Percentiles rank a stretch among this genome's conserved stretches.
These are phyloP conservation scores for Aureobasidium vineae DNA, from an alignment of 2,329 filamentous ascomycete genomes.

Conservation along the genomic window DNA sequence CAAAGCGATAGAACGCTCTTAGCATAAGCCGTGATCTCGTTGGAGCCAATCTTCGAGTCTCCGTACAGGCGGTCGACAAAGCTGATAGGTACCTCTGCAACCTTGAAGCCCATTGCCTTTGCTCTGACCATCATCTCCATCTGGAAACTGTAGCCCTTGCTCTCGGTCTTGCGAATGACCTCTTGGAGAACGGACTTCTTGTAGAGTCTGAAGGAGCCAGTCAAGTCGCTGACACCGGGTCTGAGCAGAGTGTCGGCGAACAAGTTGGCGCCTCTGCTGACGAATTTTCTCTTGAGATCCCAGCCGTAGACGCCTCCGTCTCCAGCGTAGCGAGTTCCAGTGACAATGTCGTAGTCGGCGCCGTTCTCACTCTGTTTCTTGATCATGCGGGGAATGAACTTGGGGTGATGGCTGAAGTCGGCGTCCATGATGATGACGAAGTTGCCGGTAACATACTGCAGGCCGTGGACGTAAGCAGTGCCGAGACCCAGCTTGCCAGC, in stretches of 20 bases:
- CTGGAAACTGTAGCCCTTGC: conserved; percentile 98
- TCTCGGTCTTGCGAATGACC: conserved; percentile 86
- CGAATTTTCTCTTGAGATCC: conserved; percentile 79
- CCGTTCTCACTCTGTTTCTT: conserved; percentile 70
- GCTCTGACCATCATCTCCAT: conserved; percentile 99
- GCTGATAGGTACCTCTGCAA: conserved; percentile 92
- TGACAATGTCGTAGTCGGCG: conserved; percentile 92
- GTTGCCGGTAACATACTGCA: conserved; percentile 87
- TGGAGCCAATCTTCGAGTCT: conserved; percentile 88
- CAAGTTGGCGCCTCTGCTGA: conserved; percentile 84
- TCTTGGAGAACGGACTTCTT: conserved; percentile 86
- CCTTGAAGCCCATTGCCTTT: conserved; percentile 91
- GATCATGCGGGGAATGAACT: conserved; percentile 97
- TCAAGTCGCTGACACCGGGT: conserved; percentile 92
- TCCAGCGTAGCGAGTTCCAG: conserved; percentile 89
- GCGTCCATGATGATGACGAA: conserved; percentile 99
- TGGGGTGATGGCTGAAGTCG: conserved; percentile 98
- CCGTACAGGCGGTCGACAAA: conserved; percentile 97
- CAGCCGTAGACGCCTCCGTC: conserved; percentile 87
- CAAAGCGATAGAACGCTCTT: conserved; percentile 59
- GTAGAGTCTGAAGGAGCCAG: conserved; percentile 91
- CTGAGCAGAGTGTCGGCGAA: conserved; percentile 93
- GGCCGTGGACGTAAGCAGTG: conserved; percentile 91
- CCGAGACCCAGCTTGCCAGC: conserved; percentile 95
- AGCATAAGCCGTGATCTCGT: conserved; percentile 95